Percentiles rank a stretch among this genome's conserved stretches.
phyloP scores from a whole-genome alignment of 2,329 filamentous ascomycete species.

The Colletotrichum tamarilloi region DNA sequence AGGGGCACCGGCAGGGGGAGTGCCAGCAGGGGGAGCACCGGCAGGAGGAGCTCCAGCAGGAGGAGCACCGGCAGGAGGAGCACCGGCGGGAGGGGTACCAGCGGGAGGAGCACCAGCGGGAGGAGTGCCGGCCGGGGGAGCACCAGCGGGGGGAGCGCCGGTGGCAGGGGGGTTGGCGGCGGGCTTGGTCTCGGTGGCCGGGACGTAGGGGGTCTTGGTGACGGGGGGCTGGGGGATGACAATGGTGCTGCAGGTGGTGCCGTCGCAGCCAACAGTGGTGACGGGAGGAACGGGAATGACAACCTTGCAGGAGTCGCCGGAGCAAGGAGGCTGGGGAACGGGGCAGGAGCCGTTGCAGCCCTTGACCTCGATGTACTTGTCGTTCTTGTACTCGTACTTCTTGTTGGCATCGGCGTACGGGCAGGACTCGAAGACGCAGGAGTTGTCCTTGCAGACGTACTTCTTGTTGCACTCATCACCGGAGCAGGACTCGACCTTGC shows the following conservation, averaged over 20 bases:
- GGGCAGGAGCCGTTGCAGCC: slow-evolving; percentile 46
- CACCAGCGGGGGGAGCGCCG: too few species aligned
- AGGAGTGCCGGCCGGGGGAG: not conserved
- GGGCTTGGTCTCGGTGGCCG: not conserved
- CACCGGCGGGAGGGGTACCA: too few species aligned
- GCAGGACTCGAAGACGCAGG: slow-evolving; percentile 42
- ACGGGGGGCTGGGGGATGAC: slow-evolving; percentile 41
- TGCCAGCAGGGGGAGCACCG: not conserved
- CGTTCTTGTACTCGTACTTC: slow-evolving; percentile 48
- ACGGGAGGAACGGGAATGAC: too few species aligned
- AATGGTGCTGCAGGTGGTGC: slow-evolving; percentile 8
- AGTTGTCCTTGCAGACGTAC: slow-evolving; percentile 38
- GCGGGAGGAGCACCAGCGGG: not conserved
- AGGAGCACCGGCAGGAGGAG: not conserved
- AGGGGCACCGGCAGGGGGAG: not conserved
- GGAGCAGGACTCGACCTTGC: slow-evolving; percentile 45
- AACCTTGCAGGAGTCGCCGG: slow-evolving; percentile 42
- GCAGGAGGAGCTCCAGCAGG: not conserved
- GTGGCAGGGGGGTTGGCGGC: not conserved
- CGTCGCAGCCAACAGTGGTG: too few species aligned
- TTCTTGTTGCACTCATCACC: slow-evolving; percentile 43
- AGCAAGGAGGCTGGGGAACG: slow-evolving; percentile 41
- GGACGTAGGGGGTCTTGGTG: slow-evolving; percentile 9
- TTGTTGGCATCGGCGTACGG: slow-evolving; percentile 39
- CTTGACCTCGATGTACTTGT: slow-evolving; percentile 43